Base-by-base conservation (phyloP, 768 basidiomycete genomes). In the Cystobasidiopsis lactophilus region DNA sequence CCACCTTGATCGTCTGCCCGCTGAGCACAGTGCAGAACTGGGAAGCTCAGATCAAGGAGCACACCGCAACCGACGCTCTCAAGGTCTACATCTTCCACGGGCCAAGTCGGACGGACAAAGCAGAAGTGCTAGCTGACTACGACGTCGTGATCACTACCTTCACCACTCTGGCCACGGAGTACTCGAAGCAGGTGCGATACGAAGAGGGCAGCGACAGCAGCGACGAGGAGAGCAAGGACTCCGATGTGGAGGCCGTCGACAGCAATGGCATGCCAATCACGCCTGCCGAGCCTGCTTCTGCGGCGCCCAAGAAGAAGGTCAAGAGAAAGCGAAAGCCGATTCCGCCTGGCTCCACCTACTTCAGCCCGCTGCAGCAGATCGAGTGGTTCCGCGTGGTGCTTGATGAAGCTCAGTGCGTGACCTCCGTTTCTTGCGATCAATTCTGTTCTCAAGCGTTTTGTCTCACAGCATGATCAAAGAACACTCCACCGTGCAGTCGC, bases 121-220 rank as follows among this genome's bases (percentile, higher is more conserved):
- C 86, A n/a, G 67, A 74, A 16, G 86, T 81, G 64, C 71, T 98
- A 41, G 82, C 85, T 19, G 79, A 89, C 65, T 91, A 95, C 65
- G 93, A 98, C 67, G 81, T 85, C 21, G 89, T 98, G 53, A 85
- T 98, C 65, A 98, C 93, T 3, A 95, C 88, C 2, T 98, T 86
- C 67, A 81, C 86, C 27, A 96, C 93, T 0, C 72, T 98, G 37
- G 91, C 89, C 1, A 82, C 83, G 13, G 93, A 98, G 65, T 96
- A 74, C 64, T 89, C 86, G 16, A 91, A 82, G 65, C 89, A 95
- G 67, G 76, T 69, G 52, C 73, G 76, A 62, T 77, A 71, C 1
- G 78, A 81, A 1, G 82, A 84, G 19, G 80, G 63, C 43, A 62
- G 64, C 18, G 66, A 64, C 14, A 67, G 63, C n/a, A 58, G 58